phyloP scores from a whole-genome alignment of 2,329 filamentous ascomycete genomes.

The Parafenestella ontariensis region DNA sequence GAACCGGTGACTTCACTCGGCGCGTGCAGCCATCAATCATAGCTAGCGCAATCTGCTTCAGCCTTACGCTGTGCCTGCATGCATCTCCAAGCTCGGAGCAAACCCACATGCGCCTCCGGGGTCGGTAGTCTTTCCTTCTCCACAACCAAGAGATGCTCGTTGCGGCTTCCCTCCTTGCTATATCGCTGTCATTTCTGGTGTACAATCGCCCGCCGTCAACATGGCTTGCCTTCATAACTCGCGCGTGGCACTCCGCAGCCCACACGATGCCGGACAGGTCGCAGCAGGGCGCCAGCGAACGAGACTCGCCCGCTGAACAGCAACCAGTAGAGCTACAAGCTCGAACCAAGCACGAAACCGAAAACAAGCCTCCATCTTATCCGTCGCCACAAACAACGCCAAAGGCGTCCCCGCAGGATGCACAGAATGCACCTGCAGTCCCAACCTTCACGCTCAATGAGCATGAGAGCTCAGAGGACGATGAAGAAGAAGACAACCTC shows the following conservation, averaged over 20 bases:
- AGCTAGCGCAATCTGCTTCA: slow-evolving; percentile 19
- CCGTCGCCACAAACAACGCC: slow-evolving; percentile 43
- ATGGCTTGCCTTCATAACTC: slow-evolving; percentile 38
- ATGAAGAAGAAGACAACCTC: slow-evolving; percentile 44
- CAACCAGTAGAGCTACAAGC: slow-evolving; percentile 22
- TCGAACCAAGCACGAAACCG: slow-evolving; percentile 7
- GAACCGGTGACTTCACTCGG: slow-evolving; percentile 14
- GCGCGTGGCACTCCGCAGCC: slow-evolving; percentile 12
- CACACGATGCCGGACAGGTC: slow-evolving; percentile 20
- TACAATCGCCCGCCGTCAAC: slow-evolving; percentile 47
- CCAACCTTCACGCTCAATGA: slow-evolving; percentile 49
- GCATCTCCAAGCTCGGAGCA: slow-evolving; percentile 6
- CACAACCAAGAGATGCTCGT: slow-evolving; percentile 45
- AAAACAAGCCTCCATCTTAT: not conserved
- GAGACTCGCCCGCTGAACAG: slow-evolving; percentile 16
- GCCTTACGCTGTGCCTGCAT: slow-evolving; percentile 16
- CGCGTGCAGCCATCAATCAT: slow-evolving; percentile 14
- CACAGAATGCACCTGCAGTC: slow-evolving; percentile 26
- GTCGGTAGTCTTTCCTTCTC: slow-evolving; percentile 13
- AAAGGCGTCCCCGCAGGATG: slow-evolving; percentile 31
- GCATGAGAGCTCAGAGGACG: slow-evolving; percentile 32
- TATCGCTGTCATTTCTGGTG: slow-evolving; percentile 46
- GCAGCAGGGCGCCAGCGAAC: slow-evolving; percentile 19
- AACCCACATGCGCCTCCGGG: slow-evolving; percentile 12
- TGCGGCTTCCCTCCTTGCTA: slow-evolving; percentile 46